Conservation (phyloP, 169 alveolate species). For the Eimeria mitis region DNA sequence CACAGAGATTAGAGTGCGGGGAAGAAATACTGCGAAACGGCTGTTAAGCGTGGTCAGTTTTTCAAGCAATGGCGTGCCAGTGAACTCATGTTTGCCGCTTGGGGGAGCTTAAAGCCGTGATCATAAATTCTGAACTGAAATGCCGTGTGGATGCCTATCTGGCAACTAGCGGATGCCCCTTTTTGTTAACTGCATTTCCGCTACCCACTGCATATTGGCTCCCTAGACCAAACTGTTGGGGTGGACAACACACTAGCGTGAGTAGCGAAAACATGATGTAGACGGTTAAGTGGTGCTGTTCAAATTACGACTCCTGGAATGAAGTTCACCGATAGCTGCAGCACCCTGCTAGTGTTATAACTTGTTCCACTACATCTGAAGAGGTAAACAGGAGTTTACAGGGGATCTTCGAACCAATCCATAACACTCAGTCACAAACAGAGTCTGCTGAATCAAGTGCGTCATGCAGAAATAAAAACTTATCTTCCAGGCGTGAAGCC, state of each 20-base stretch:
- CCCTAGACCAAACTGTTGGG: not conserved
- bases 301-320: not conserved
- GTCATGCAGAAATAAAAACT: not conserved
- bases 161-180: not conserved
- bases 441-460: not conserved
- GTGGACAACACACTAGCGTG: not conserved
- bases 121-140: no score
- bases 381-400: not conserved
- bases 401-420: not conserved
- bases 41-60: not conserved
- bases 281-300: not conserved
- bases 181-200: not conserved
- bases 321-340: not conserved
- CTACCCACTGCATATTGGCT: not conserved
- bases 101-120: no score
- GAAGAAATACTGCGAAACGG: not conserved
- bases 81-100: not conserved
- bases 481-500: not conserved
- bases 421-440: not conserved
- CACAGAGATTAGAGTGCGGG: not conserved
- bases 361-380: not conserved
- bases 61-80: not conserved
- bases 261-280: not conserved
- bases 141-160: not conserved
- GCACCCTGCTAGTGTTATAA: not conserved